phyloP scores from a whole-genome alignment of 1,139 yeast species.

The Taphrina deformans region DNA sequence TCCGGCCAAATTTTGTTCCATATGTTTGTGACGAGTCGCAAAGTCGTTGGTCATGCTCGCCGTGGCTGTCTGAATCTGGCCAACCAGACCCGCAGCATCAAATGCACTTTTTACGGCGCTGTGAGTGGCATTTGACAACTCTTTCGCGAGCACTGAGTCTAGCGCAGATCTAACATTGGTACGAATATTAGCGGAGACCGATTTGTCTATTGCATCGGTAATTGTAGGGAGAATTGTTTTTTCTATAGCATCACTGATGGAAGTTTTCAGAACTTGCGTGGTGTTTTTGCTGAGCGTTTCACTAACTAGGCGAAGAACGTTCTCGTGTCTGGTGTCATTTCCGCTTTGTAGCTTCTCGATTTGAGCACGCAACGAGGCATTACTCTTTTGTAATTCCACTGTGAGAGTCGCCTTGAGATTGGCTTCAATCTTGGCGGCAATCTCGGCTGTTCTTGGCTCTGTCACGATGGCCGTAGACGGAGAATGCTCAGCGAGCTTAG shows the following conservation, averaged over 20 bases:
- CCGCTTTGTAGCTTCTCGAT: slow-evolving; percentile 2
- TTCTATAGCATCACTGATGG: slow-evolving; percentile 5
- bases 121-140: neutral
- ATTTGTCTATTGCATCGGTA: neutral
- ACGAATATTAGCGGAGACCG: neutral
- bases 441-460: slow-evolving; percentile 18
- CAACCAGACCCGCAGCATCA: neutral
- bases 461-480: neutral
- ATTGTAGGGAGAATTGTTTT: slow-evolving; percentile 7
- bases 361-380: slow-evolving; percentile 1
- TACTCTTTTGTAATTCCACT: slow-evolving; percentile 5
- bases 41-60: neutral
- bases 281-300: slow-evolving; percentile 30
- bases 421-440: slow-evolving; percentile 12
- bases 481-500: neutral
- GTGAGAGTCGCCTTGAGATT: neutral
- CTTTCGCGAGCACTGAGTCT: neutral
- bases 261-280: slow-evolving; percentile 4
- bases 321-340: slow-evolving; percentile 21
- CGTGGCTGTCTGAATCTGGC: neutral
- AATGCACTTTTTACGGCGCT: slow-evolving; percentile 3
- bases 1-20: slow-evolving; percentile 18
- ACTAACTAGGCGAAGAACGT: slow-evolving; percentile 2
- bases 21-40: slow-evolving; percentile 2
- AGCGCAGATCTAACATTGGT: neutral